Percentiles rank a stretch among this genome's conserved stretches.
Conservation (phyloP, 768 basidiomycete genomes). For the Boletus pseudo-olivaceus region DNA sequence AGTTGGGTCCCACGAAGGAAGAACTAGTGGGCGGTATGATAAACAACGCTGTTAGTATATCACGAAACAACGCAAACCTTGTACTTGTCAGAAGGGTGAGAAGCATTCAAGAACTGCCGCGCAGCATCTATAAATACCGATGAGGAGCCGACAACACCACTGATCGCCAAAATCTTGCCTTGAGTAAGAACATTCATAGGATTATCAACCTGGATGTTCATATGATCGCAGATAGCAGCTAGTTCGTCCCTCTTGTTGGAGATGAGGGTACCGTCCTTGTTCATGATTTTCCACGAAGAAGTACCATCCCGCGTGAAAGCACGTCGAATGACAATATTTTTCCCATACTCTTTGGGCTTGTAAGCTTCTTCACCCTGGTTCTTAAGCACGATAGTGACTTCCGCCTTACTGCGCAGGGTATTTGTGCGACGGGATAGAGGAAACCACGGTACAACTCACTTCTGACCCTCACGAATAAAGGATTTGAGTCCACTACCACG, state of each 20-base stretch:
- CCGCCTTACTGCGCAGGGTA: conserved; percentile 38
- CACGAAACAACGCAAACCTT: conserved; percentile 46
- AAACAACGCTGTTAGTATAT: not conserved
- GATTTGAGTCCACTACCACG: conserved; percentile 81
- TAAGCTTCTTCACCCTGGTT: conserved; percentile 92
- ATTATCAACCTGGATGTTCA: conserved; percentile 96
- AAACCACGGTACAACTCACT: conserved; percentile 40
- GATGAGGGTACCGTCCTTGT: conserved; percentile 58
- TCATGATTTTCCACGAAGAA: conserved; percentile 81
- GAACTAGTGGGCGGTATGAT: conserved; percentile 50
- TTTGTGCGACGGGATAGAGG: conserved; percentile 32
- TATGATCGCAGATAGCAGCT: conserved; percentile 85
- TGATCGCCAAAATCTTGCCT: conserved; percentile 38
- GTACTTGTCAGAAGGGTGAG: conserved; percentile 83
- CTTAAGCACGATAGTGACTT: conserved; percentile 78
- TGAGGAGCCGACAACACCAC: not conserved
- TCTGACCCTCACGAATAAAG: conserved; percentile 80
- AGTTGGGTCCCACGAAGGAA: conserved; percentile 94
- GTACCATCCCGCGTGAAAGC: conserved; percentile 72
- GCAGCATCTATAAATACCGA: conserved; percentile 29
- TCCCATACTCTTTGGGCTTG: conserved; percentile 80
- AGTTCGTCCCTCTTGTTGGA: conserved; percentile 82
- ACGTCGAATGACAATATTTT: conserved; percentile 81
- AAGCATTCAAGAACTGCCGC: conserved; percentile 78
- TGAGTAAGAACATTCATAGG: conserved; percentile 94